These are phyloP conservation scores for Salix arbutifolia DNA, from an alignment of 345 rosid genomes.

Conservation along the genomic window DNA sequence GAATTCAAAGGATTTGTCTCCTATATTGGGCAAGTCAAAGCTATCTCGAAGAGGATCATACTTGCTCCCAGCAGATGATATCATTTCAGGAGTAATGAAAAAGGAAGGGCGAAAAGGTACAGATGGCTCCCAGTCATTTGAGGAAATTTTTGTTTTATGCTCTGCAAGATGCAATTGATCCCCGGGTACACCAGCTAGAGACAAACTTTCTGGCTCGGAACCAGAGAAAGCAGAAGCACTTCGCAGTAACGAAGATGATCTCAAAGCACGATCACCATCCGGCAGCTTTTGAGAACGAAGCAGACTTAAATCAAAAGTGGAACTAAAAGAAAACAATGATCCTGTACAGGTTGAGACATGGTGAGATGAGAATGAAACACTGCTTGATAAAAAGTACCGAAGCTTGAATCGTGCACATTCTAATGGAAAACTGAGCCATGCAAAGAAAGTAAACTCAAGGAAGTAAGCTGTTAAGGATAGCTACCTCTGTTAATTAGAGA, in stretches of 20 bases:
- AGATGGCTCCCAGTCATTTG: slow-evolving; percentile 87
- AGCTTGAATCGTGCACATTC: slow-evolving; percentile 5
- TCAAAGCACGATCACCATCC: slow-evolving; percentile 28
- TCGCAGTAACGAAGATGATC: slow-evolving; percentile 34
- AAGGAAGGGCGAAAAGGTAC: slow-evolving; percentile 77
- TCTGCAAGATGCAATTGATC: slow-evolving; percentile 24
- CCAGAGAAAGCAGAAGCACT: slow-evolving; percentile 34
- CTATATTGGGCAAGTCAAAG: slow-evolving; percentile 34
- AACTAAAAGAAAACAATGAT: slow-evolving; percentile 27
- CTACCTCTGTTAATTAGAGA: slow-evolving; percentile 29
- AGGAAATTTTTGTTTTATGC: slow-evolving; percentile 35
- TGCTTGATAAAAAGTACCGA: slow-evolving; percentile 19
- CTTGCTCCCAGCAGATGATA: slow-evolving; percentile 48
- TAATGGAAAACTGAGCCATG: slow-evolving; percentile 23
- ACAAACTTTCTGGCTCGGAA: slow-evolving; percentile 34
- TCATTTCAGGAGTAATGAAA: slow-evolving; percentile 36
- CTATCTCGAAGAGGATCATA: slow-evolving; percentile 66
- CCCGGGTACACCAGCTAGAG: slow-evolving; percentile 11
- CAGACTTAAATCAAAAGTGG: slow-evolving; percentile 33
- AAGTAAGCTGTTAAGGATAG: slow-evolving; percentile 36
- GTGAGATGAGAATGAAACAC: slow-evolving; percentile 15
- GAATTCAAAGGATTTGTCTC: slow-evolving; percentile 33
- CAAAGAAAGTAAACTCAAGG: slow-evolving; percentile 41
- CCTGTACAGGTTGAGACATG: slow-evolving; percentile 32
- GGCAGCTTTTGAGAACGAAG: slow-evolving; percentile 30